phyloP scores from a whole-genome alignment of 1,139 yeast genomes.

The Candida sojae region DNA sequence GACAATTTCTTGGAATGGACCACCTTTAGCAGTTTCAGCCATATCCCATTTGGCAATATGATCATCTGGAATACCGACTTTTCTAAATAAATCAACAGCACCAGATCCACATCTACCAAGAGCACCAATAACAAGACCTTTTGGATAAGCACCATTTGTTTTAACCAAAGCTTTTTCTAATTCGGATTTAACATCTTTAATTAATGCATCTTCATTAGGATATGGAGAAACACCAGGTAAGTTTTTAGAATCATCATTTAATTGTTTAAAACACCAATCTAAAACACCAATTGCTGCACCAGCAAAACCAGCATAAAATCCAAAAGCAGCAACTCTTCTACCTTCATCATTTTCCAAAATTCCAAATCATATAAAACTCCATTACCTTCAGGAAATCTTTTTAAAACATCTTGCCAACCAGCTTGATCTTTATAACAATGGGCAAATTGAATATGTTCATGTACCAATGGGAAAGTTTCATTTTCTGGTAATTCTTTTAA shows the following conservation, averaged over 20 bases:
- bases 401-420: conserved; percentile 92
- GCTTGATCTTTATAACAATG: conserved; percentile 97
- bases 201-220: conserved; percentile 73
- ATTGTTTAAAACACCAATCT: conserved; percentile 93
- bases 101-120: conserved; percentile 99
- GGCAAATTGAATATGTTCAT: conserved; percentile 97
- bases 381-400: conserved; percentile 87
- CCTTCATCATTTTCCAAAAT: conserved; percentile 93
- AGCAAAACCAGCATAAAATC: conserved; percentile 98
- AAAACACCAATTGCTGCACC: conserved; percentile 96
- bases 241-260: conserved; percentile 61
- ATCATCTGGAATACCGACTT: conserved; percentile 85
- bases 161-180: conserved; percentile 60
- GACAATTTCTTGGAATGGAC: conserved; percentile 93
- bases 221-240: conserved; percentile 80
- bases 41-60: conserved; percentile 94
- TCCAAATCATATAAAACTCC: conserved; percentile 92
- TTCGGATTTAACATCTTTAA: conserved; percentile 66
- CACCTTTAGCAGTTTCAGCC: conserved; percentile 94
- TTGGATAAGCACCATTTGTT: conserved; percentile 70
- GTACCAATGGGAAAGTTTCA: conserved; percentile 87
- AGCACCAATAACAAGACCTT: conserved; percentile 90
- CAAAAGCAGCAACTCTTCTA: conserved; percentile 98
- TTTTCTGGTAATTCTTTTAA: conserved; percentile 92
- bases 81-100: conserved; percentile 79